These are phyloP conservation scores for Saccharomyces hybrid DNA, from an alignment of 1,139 yeast species.

Conservation along the genomic window DNA sequence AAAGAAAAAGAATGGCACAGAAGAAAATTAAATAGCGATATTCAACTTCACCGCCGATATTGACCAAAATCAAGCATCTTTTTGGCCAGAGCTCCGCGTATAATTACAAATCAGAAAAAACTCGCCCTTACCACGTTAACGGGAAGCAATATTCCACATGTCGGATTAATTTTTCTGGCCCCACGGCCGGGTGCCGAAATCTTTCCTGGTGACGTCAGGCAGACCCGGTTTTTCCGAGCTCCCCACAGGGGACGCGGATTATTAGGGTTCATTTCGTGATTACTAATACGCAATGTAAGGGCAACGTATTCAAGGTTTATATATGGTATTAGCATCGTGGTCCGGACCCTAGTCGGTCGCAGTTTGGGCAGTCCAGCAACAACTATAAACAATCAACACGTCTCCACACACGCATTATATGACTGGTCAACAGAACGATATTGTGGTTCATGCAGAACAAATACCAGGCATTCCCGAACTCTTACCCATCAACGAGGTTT, in stretches of 20 bases:
- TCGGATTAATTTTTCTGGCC: background rate
- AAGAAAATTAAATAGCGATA: background rate
- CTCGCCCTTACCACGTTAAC: background rate
- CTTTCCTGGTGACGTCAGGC: background rate
- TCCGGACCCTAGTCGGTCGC: no score
- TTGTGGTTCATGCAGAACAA: background rate
- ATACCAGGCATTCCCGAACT: conserved; percentile 31
- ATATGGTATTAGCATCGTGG: no score
- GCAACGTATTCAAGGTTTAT: background rate
- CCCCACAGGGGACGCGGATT: background rate
- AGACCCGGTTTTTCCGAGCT: background rate
- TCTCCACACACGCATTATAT: background rate
- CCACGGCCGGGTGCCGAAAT: background rate
- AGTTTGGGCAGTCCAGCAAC: no score
- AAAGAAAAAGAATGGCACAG: background rate
- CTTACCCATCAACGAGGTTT: conserved; percentile 57
- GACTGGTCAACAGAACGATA: background rate
- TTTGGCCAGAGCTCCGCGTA: background rate
- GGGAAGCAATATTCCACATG: background rate
- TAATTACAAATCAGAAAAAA: background rate
- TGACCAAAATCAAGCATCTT: background rate
- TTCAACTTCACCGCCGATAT: background rate
- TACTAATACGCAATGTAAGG: background rate
- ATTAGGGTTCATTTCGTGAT: background rate
- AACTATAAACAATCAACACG: background rate